Percentiles rank a stretch among this genome's conserved stretches.
Evolutionary conservation across 2,329 filamentous ascomycete species (phyloP).

Genomic region (Colletotrichum paranaense): DNA sequence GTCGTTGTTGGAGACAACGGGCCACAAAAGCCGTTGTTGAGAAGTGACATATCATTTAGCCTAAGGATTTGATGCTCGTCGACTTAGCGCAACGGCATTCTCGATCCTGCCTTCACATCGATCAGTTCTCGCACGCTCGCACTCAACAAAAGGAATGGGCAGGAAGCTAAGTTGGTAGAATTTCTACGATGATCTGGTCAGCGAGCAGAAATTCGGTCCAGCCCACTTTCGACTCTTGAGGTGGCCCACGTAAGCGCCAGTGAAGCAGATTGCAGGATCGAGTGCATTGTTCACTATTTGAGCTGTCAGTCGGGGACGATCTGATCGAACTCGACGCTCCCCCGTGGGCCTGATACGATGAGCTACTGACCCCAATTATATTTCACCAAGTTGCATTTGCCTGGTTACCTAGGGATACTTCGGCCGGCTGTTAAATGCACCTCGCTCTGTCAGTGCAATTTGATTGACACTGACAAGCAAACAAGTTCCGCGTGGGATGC

Average conservation of each 20-base stretch:
- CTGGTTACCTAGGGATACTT: not conserved
- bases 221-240: not conserved
- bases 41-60: constrained; percentile 22
- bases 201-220: not conserved
- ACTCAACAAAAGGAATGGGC: constrained; percentile 8
- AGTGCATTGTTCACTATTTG: constrained; percentile 7
- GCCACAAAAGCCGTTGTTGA: constrained; percentile 5
- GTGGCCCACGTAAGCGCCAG: not conserved
- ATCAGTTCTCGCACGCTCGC: not conserved
- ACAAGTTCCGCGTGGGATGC: not conserved
- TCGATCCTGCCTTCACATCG: not conserved
- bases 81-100: not conserved
- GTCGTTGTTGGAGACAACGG: not conserved
- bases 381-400: too few relatives aligned
- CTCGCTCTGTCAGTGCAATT: constrained; percentile 13
- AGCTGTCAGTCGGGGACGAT: constrained; percentile 3
- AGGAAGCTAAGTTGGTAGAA: not conserved
- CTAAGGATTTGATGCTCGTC: not conserved
- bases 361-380: not conserved
- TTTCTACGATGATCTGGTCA: not conserved
- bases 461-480: constrained; percentile 7
- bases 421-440: not conserved
- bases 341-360: constrained; percentile 7
- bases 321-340: not conserved
- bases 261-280: not conserved